phyloP scores from a whole-genome alignment of 495 filamentous ascomycete species.

The Xanthoparmelia taractica region DNA sequence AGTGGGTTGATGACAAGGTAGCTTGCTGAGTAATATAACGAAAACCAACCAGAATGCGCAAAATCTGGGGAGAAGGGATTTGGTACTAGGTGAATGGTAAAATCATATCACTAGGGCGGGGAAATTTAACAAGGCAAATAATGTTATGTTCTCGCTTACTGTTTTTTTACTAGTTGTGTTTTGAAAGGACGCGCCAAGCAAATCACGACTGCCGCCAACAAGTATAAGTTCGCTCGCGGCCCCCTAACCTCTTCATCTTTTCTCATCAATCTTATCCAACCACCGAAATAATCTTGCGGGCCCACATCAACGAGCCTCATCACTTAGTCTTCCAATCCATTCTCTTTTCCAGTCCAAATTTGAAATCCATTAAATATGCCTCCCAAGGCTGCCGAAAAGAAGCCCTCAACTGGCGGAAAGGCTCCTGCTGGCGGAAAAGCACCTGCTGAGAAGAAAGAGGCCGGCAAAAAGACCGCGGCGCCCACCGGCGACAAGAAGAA shows the following conservation, averaged over 20 bases:
- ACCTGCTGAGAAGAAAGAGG: constrained; percentile 97
- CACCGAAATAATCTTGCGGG: constrained; percentile 32
- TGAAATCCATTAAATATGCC: constrained; percentile 60
- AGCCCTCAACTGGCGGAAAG: constrained; percentile 95
- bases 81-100: constrained; percentile 20
- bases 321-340: constrained; percentile 31
- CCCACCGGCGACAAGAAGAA: constrained; percentile 98
- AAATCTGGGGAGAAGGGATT: not conserved
- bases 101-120: constrained; percentile 21
- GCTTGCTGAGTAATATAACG: constrained; percentile 23
- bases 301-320: constrained; percentile 23
- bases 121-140: not conserved
- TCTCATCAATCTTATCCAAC: constrained; percentile 36
- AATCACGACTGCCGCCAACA: constrained; percentile 25
- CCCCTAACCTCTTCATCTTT: constrained; percentile 35
- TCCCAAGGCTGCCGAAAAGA: constrained; percentile 92
- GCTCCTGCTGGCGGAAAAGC: constrained; percentile 80
- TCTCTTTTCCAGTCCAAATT: constrained; percentile 29
- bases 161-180: constrained; percentile 7
- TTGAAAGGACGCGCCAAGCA: constrained; percentile 25
- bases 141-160: constrained; percentile 20
- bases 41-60: constrained; percentile 13
- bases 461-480: constrained; percentile 94
- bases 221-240: constrained; percentile 43
- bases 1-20: constrained; percentile 23